Evolutionary conservation across 2,329 filamentous ascomycete species (phyloP).

Genomic region (Colletotrichum lindemuthianum): DNA sequence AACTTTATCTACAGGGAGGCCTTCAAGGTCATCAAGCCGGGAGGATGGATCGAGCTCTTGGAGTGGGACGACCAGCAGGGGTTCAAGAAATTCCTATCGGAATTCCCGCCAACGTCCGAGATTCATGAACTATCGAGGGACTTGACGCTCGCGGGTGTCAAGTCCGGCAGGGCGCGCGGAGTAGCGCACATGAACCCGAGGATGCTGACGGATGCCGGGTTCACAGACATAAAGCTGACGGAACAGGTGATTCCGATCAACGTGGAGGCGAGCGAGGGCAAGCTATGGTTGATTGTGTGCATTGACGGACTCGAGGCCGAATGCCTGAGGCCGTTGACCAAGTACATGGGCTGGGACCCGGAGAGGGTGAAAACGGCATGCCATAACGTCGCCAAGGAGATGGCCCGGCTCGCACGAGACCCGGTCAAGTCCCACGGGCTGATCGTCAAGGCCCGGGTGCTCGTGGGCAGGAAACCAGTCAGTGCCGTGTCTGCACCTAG

Average conservation of each 20-base stretch:
- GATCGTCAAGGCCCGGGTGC: constrained; percentile 57
- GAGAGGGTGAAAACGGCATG: constrained; percentile 59
- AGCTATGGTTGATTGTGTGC: constrained; percentile 63
- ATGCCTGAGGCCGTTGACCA: constrained; percentile 61
- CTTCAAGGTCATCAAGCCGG: constrained; percentile 63
- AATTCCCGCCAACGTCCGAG: constrained; percentile 57
- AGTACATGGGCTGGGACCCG: constrained; percentile 62
- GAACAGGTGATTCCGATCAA: constrained; percentile 61
- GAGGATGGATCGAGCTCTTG: constrained; percentile 66
- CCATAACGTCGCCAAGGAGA: constrained; percentile 57
- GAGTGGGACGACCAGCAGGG: constrained; percentile 59
- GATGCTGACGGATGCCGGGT: constrained; percentile 58
- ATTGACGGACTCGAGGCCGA: constrained; percentile 61
- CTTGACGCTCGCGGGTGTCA: constrained; percentile 53
- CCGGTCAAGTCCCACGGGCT: constrained; percentile 54
- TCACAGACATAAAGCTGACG: constrained; percentile 59
- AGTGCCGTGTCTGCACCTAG: neutral
- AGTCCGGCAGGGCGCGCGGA: constrained; percentile 57
- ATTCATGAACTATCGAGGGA: constrained; percentile 54
- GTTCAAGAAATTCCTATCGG: constrained; percentile 47
- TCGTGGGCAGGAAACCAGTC: constrained; percentile 61
- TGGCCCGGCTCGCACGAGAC: constrained; percentile 60
- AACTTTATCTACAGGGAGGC: constrained; percentile 62
- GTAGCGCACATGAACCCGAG: constrained; percentile 57
- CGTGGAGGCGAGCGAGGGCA: constrained; percentile 57